A percentile compares a stretch with the other conserved stretches of the same genome.
Evolutionary conservation across 257 asterid genomes (phyloP).

Genomic region (Solanum dulcamara): DNA sequence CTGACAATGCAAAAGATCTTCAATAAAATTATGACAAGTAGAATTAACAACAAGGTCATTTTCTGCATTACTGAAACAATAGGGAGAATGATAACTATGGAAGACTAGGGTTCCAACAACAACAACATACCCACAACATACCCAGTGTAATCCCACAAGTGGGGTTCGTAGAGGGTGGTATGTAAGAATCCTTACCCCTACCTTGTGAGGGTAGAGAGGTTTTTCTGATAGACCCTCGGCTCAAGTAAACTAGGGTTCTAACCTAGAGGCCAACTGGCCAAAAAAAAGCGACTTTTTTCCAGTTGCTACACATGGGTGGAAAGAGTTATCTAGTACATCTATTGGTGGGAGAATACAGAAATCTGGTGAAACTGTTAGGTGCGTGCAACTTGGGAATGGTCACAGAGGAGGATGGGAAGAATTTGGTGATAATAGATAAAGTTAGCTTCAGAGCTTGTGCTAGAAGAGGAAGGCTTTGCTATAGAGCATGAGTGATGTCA

Average conservation of each 20-base stretch:
- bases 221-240: neutral
- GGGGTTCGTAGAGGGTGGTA: neutral
- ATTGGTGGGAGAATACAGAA: neutral
- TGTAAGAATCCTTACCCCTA: neutral
- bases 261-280: neutral
- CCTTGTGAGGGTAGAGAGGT: neutral
- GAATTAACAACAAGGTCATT: neutral
- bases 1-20: neutral
- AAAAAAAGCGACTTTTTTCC: neutral
- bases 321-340: neutral
- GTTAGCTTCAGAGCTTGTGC: neutral
- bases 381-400: neutral
- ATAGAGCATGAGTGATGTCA: neutral
- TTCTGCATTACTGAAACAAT: neutral
- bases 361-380: neutral
- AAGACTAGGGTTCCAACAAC: neutral
- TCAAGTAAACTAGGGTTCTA: neutral
- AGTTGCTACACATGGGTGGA: neutral
- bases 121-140: too few species aligned
- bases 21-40: neutral
- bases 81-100: neutral
- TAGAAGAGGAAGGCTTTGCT: neutral
- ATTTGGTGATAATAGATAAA: neutral
- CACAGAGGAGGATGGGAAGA: neutral
- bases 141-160: neutral